These are phyloP conservation scores for Citeromyces hawaiiensis DNA, from an alignment of 1,139 yeast genomes.

Conservation along the genomic window DNA sequence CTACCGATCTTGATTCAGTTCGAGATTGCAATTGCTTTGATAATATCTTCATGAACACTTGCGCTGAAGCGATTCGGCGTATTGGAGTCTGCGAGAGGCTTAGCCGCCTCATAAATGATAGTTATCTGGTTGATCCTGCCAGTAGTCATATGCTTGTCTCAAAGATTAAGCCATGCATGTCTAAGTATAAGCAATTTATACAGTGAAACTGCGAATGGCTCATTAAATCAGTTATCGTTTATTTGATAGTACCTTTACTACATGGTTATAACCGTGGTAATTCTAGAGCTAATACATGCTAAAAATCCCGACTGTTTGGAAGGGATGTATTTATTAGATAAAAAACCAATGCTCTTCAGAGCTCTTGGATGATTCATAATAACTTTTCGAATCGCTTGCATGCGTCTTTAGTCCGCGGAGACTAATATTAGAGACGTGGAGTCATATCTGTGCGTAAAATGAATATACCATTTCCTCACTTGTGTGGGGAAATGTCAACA, in stretches of 20 bases:
- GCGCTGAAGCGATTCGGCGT: too few species aligned
- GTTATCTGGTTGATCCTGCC: constrained; percentile 33
- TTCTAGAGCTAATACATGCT: constrained; percentile 11
- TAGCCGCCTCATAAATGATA: constrained; percentile 9
- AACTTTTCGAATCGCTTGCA: not conserved
- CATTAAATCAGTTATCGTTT: constrained; percentile 29
- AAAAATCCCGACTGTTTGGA: constrained; percentile 10
- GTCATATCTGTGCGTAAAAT: too few species aligned
- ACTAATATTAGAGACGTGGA: too few species aligned
- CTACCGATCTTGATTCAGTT: too few species aligned
- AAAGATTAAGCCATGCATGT: constrained; percentile 37
- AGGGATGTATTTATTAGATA: constrained; percentile 2
- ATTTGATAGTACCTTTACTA: constrained; percentile 27
- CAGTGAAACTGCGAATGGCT: constrained; percentile 20
- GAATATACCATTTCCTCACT: too few species aligned
- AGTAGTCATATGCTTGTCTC: too few species aligned
- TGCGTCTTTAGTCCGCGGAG: too few species aligned
- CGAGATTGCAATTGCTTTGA: too few species aligned
- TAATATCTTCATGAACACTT: too few species aligned
- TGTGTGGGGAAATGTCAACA: too few species aligned
- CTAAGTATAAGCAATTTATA: constrained; percentile 32
- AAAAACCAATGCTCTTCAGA: not conserved
- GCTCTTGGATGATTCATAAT: not conserved
- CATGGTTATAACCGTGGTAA: constrained; percentile 4
- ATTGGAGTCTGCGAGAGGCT: too few species aligned